Evolutionary conservation across 1,139 yeast genomes (phyloP).

Genomic region (Magnusiomyces tetraspermus): DNA sequence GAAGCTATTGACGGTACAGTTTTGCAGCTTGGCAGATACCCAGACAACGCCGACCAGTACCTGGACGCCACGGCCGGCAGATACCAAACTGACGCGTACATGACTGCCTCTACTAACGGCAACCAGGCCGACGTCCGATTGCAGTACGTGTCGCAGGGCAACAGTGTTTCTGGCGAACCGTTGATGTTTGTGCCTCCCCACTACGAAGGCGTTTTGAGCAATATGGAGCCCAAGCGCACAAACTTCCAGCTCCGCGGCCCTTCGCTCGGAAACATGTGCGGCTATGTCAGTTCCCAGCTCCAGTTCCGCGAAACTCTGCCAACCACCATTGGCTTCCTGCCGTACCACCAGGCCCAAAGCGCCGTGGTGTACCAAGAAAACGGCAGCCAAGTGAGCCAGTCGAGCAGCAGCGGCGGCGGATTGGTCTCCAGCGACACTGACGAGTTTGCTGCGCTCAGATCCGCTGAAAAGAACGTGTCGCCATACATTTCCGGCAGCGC

Average conservation of each 20-base stretch:
- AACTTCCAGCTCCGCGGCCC: constrained; percentile 48
- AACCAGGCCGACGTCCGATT: constrained; percentile 43
- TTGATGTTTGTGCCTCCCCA: constrained; percentile 67
- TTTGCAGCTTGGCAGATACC: constrained; percentile 47
- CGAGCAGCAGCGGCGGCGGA: no score
- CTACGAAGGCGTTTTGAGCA: constrained; percentile 46
- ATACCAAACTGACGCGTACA: constrained; percentile 39
- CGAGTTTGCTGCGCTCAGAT: background rate
- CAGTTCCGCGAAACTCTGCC: constrained; percentile 54
- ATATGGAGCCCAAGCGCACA: constrained; percentile 28
- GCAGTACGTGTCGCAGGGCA: constrained; percentile 45
- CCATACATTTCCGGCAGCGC: background rate
- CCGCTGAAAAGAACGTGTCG: background rate
- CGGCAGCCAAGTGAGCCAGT: background rate
- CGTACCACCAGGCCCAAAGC: constrained; percentile 30
- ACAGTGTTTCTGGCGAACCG: constrained; percentile 44
- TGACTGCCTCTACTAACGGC: constrained; percentile 35
- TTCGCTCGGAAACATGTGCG: constrained; percentile 59
- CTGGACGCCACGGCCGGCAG: constrained; percentile 51
- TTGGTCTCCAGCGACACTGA: background rate
- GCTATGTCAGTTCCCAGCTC: constrained; percentile 42
- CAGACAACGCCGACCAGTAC: background rate
- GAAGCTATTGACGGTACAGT: constrained; percentile 41
- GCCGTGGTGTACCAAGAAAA: background rate
- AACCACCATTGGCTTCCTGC: constrained; percentile 32